These are phyloP conservation scores for Yarrowia hollandica DNA, from an alignment of 805 yeast genomes.

Conservation along the genomic window DNA sequence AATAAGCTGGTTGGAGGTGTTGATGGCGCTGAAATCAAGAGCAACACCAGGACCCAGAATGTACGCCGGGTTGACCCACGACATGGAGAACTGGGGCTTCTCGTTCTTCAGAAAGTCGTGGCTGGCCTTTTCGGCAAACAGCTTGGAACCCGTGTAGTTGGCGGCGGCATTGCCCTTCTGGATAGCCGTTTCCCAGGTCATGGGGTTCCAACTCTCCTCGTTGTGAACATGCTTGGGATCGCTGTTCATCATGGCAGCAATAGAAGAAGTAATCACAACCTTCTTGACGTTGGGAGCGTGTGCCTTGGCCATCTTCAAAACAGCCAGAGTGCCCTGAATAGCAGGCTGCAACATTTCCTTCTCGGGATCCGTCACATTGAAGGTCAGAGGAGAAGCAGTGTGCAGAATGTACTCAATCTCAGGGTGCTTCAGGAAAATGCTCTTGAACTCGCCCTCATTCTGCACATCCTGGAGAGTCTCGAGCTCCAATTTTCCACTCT, in stretches of 20 bases:
- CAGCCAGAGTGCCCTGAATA: conserved; percentile 48
- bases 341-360: conserved; percentile 50
- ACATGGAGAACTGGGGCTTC: conserved; percentile 34
- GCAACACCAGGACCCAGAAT: conserved; percentile 41
- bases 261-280: conserved; percentile 52
- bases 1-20: conserved; percentile 39
- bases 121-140: conserved; percentile 56
- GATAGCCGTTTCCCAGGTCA: conserved; percentile 38
- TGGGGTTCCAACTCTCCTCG: conserved; percentile 45
- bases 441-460: conserved; percentile 48
- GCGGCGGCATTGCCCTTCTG: background rate
- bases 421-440: conserved; percentile 47
- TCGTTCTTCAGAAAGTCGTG: conserved; percentile 49
- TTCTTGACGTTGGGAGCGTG: conserved; percentile 41
- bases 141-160: conserved; percentile 48
- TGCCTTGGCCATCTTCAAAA: conserved; percentile 44
- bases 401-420: conserved; percentile 43
- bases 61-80: conserved; percentile 40
- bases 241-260: conserved; percentile 49
- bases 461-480: conserved; percentile 40
- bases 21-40: conserved; percentile 38
- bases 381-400: conserved; percentile 46
- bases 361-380: conserved; percentile 43
- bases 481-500: conserved; percentile 37
- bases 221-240: conserved; percentile 35